Percentiles rank a stretch among this genome's conserved stretches.
These are phyloP conservation scores for Tricholoma sp. DNA, from an alignment of 768 basidiomycete genomes.

Conservation along the genomic window DNA sequence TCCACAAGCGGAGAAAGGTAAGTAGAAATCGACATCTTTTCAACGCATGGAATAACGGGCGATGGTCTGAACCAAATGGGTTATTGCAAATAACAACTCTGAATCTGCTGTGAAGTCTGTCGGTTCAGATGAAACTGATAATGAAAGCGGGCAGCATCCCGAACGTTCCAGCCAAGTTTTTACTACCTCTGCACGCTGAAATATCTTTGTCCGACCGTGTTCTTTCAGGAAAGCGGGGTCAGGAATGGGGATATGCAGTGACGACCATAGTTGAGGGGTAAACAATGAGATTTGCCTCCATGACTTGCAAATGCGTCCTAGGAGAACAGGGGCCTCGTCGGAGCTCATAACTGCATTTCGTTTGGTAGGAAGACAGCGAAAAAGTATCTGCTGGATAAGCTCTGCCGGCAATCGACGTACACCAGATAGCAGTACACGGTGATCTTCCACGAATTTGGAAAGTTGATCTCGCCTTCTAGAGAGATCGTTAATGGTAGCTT, in stretches of 20 bases:
- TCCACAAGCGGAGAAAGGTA: not conserved
- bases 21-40: not conserved
- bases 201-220: not conserved
- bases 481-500: no score
- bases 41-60: not conserved
- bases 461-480: no score
- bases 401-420: no score
- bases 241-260: not conserved
- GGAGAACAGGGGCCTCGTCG: no score
- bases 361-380: no score
- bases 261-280: not conserved
- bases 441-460: no score
- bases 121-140: not conserved
- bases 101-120: not conserved
- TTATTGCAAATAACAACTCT: not conserved
- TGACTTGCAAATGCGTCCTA: not conserved
- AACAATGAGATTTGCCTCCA: not conserved
- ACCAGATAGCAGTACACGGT: no score
- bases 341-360: no score
- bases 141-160: not conserved
- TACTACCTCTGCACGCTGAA: not conserved
- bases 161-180: conserved; percentile 2
- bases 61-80: not conserved
- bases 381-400: no score
- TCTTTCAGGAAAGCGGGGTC: not conserved